These are phyloP conservation scores for Cucurbita maxima DNA, from an alignment of 306 rosid species.

Conservation along the genomic window DNA sequence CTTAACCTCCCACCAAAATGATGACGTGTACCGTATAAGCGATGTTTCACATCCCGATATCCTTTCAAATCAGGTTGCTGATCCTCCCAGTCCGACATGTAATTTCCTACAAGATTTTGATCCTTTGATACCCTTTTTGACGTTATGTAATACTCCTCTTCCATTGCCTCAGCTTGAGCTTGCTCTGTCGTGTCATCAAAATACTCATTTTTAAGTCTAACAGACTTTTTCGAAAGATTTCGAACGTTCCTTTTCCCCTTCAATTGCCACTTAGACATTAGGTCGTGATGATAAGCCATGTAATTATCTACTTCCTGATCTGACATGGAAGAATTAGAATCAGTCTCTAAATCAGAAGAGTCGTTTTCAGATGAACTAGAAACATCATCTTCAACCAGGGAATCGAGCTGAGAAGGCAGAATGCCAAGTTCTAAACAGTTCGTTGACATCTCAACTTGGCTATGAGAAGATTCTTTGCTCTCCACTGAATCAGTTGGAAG, in stretches of 20 bases:
- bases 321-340: constrained; percentile 69
- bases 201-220: constrained; percentile 24
- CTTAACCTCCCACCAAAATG: constrained; percentile 40
- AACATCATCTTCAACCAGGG: constrained; percentile 50
- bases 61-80: constrained; percentile 41
- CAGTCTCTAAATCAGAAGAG: constrained; percentile 33
- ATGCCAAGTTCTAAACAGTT: constrained; percentile 30
- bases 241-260: constrained; percentile 89
- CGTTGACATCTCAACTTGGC: constrained; percentile 37
- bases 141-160: constrained; percentile 38
- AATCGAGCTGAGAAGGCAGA: constrained; percentile 22
- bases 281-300: constrained; percentile 42
- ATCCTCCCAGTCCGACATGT: constrained; percentile 52
- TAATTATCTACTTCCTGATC: constrained; percentile 60
- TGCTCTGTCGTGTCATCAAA: constrained; percentile 29
- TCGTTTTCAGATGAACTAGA: constrained; percentile 62
- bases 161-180: constrained; percentile 32
- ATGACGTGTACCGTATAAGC: constrained; percentile 24
- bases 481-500: constrained; percentile 63
- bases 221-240: constrained; percentile 45
- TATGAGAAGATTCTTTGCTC: constrained; percentile 33
- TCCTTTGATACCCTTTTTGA: constrained; percentile 32
- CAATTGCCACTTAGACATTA: constrained; percentile 83
- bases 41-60: constrained; percentile 45
- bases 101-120: constrained; percentile 23